phyloP scores from a whole-genome alignment of 176 grass and related monocot genomes.

The Bolboschoenus planiculmis region DNA sequence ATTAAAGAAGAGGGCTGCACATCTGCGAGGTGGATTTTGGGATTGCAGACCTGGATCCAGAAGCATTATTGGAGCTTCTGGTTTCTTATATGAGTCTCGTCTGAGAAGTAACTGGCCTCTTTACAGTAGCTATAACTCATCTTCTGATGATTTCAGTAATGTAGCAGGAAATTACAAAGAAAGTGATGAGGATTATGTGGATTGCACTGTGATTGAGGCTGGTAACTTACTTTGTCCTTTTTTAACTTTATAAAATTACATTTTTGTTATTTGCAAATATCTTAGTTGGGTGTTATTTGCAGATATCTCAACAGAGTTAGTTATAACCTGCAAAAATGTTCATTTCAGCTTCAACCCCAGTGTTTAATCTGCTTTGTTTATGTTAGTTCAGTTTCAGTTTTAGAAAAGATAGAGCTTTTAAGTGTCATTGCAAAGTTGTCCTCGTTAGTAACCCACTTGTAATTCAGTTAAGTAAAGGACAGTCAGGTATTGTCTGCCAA shows the following conservation, averaged over 20 bases:
- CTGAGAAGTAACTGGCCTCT: conserved; percentile 32
- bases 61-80: conserved; percentile 29
- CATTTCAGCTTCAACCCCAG: background rate
- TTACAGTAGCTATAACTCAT: conserved; percentile 51
- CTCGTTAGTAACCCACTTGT: no score
- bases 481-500: background rate
- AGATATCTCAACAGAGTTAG: background rate
- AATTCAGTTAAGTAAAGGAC: background rate
- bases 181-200: conserved; percentile 80
- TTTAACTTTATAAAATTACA: background rate
- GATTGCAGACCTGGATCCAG: conserved; percentile 26
- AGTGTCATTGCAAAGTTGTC: background rate
- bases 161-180: conserved; percentile 61
- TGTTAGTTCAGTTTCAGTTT: background rate
- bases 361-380: background rate
- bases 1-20: conserved; percentile 27
- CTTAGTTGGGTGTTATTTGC: background rate
- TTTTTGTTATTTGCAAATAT: background rate
- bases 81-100: conserved; percentile 3
- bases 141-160: conserved; percentile 65
- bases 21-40: conserved; percentile 27
- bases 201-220: conserved; percentile 83
- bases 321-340: background rate
- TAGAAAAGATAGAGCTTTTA: background rate
- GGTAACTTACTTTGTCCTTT: conserved; percentile 26